These are phyloP conservation scores for Clitoria ternatea DNA, from an alignment of 306 rosid genomes.

Conservation along the genomic window DNA sequence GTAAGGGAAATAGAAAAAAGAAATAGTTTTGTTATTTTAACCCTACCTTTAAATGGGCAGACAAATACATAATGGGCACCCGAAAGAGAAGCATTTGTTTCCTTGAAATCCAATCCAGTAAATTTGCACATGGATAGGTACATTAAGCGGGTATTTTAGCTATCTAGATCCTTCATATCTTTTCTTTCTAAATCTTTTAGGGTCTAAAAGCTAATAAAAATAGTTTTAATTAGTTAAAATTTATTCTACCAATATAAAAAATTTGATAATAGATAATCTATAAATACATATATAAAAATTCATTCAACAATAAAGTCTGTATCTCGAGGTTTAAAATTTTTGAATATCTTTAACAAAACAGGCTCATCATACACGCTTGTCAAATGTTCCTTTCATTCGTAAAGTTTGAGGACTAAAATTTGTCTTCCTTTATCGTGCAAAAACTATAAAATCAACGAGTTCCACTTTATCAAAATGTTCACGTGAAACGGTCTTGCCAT, in stretches of 20 bases:
- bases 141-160: conserved; percentile 14
- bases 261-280: too few relatives aligned
- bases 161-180: conserved; percentile 26
- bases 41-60: not conserved
- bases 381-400: conserved; percentile 27
- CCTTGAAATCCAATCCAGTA: conserved; percentile 18
- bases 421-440: conserved; percentile 27
- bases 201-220: too few relatives aligned
- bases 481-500: conserved; percentile 26
- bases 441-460: conserved; percentile 14
- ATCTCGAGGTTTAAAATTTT: not conserved
- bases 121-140: conserved; percentile 39
- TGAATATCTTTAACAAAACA: conserved; percentile 4
- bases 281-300: too few relatives aligned
- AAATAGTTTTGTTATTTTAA: not conserved
- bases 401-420: conserved; percentile 25
- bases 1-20: not conserved
- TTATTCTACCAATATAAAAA: too few relatives aligned
- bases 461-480: conserved; percentile 24
- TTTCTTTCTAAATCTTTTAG: conserved; percentile 28
- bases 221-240: too few relatives aligned
- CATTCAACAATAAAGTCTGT: too few relatives aligned
- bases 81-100: conserved; percentile 30
- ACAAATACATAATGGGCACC: conserved; percentile 26
- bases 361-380: conserved; percentile 18